Conservation (phyloP, 805 yeast genomes). For the Pichia nanzhaoensis region DNA sequence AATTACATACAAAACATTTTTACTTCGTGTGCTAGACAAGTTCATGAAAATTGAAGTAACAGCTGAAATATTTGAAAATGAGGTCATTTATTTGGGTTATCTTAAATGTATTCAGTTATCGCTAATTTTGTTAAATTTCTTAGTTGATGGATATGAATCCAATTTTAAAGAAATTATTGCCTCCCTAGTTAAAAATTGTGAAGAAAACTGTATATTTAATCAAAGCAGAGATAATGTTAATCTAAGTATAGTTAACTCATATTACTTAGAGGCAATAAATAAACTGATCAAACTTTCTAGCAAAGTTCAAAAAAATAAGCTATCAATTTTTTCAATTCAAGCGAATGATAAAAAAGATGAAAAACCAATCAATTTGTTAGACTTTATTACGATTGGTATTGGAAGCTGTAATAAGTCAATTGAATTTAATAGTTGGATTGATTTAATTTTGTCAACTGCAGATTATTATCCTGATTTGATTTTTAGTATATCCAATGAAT, state of each 20-base stretch:
- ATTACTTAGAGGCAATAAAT: constrained; percentile 20
- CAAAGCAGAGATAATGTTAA: neutral
- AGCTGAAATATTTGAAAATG: constrained; percentile 14
- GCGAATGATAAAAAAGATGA: neutral
- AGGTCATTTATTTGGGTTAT: constrained; percentile 25
- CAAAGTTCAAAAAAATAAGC: constrained; percentile 12
- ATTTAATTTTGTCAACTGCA: constrained; percentile 19
- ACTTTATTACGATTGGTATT: constrained; percentile 25
- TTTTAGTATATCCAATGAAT: constrained; percentile 18
- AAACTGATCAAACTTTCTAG: constrained; percentile 24
- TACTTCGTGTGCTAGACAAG: constrained; percentile 39
- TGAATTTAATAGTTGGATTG: constrained; percentile 26
- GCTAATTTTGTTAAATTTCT: constrained; percentile 37
- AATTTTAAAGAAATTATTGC: constrained; percentile 35
- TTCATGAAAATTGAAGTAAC: constrained; percentile 33
- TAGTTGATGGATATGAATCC: constrained; percentile 53
- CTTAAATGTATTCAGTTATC: constrained; percentile 35
- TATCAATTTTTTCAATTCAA: constrained; percentile 5
- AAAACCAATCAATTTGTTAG: constrained; percentile 17
- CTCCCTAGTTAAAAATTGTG: constrained; percentile 12
- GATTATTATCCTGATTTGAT: constrained; percentile 24
- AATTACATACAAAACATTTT: constrained; percentile 56
- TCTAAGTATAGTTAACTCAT: constrained; percentile 11
- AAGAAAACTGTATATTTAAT: constrained; percentile 4
- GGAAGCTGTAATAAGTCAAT: constrained; percentile 17